phyloP scores from a whole-genome alignment of 768 basidiomycete genomes.

The Leccinellum luteum region DNA sequence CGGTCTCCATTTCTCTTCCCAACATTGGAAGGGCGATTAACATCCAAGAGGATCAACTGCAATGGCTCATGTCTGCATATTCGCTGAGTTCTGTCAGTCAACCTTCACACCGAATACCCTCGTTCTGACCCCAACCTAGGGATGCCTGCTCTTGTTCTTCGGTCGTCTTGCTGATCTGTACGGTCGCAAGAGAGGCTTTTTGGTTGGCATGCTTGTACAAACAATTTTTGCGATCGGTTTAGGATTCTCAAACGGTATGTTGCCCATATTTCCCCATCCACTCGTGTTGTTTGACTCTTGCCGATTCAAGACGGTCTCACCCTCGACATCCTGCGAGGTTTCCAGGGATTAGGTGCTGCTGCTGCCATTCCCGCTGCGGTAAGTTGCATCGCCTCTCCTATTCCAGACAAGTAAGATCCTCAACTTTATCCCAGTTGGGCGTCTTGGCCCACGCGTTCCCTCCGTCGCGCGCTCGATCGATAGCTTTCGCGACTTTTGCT shows the following conservation, averaged over 20 bases:
- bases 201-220: conserved; percentile 55
- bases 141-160: conserved; percentile 72
- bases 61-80: conserved; percentile 70
- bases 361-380: conserved; percentile 75
- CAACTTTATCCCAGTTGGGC: conserved; percentile 51
- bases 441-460: conserved; percentile 82
- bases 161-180: conserved; percentile 81
- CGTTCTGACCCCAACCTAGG: conserved; percentile 41
- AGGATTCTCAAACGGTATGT: conserved; percentile 57
- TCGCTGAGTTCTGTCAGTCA: conserved; percentile 59
- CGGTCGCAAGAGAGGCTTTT: conserved; percentile 68
- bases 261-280: background rate
- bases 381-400: conserved; percentile 20
- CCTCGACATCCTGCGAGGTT: conserved; percentile 68
- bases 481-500: conserved; percentile 80
- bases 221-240: conserved; percentile 59
- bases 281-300: background rate
- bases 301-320: conserved; percentile 49
- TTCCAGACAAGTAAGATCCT: conserved; percentile 1
- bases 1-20: conserved; percentile 51
- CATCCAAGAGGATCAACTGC: conserved; percentile 50
- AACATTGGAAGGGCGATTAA: conserved; percentile 48
- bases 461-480: conserved; percentile 59
- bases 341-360: conserved; percentile 80
- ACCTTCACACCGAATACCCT: background rate